phyloP scores from a whole-genome alignment of 352 stramenopile species.

The Phytopythium chamaehyphon region DNA sequence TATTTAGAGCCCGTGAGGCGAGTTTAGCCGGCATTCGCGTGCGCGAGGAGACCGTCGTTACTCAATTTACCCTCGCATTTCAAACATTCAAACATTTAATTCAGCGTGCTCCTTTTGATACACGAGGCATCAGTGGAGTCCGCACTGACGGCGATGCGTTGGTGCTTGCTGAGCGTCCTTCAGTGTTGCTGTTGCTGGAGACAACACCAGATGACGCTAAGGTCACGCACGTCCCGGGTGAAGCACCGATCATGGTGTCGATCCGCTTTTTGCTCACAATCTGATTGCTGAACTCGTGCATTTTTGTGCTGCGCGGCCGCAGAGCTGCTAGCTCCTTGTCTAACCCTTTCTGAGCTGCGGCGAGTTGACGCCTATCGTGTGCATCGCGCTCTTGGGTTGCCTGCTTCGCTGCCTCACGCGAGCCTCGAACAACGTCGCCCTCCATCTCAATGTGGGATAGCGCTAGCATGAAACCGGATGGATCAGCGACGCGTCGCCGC shows the following conservation, averaged over 20 bases:
- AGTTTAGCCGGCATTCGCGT: too few species aligned
- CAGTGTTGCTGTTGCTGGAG: not conserved
- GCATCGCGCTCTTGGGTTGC: conserved; percentile 26
- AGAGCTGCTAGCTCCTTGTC: conserved; percentile 39
- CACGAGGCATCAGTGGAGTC: not conserved
- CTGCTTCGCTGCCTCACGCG: conserved; percentile 42
- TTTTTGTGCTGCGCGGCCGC: conserved; percentile 20
- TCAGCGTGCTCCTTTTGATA: not conserved
- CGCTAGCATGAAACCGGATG: conserved; percentile 42
- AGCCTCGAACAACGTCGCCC: conserved; percentile 38
- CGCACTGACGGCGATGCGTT: not conserved
- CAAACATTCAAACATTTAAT: not conserved
- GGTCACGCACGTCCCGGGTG: conserved; percentile 6
- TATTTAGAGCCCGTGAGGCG: too few species aligned
- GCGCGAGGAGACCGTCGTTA: too few species aligned
- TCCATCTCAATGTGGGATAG: conserved; percentile 55
- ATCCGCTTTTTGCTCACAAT: conserved; percentile 53
- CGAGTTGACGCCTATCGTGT: conserved; percentile 23
- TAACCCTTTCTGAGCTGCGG: conserved; percentile 29
- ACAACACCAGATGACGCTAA: not conserved
- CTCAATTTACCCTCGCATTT: not conserved
- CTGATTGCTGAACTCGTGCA: conserved; percentile 69
- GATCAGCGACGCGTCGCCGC: conserved; percentile 39
- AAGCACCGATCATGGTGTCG: conserved; percentile 18
- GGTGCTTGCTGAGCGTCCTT: not conserved